A percentile compares a stretch with the other conserved stretches of the same genome.
Evolutionary conservation across 2,329 filamentous ascomycete genomes (phyloP).

Genomic region (Exophiala aquamarina): DNA sequence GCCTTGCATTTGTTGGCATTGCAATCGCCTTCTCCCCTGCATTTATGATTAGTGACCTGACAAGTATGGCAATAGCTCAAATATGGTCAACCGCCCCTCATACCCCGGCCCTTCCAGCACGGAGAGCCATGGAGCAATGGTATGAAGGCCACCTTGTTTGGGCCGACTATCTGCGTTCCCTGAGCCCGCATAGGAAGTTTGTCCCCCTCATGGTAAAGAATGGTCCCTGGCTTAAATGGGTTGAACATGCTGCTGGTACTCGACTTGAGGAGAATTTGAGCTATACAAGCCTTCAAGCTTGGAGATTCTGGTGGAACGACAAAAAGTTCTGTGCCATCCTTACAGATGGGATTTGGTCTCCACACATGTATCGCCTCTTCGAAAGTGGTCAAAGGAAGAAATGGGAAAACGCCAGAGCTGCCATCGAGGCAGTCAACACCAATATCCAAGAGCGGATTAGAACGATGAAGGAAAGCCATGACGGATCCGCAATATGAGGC

Average conservation of each 20-base stretch:
- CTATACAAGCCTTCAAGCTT: constrained; percentile 30
- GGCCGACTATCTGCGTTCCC: constrained; percentile 11
- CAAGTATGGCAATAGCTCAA: constrained; percentile 33
- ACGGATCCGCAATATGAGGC: too few species aligned
- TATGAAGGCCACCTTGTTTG: constrained; percentile 22
- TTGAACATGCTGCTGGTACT: constrained; percentile 35
- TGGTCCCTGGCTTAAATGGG: constrained; percentile 30
- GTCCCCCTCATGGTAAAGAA: constrained; percentile 17
- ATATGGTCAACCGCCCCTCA: constrained; percentile 29
- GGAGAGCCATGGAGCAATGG: constrained; percentile 30
- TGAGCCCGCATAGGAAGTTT: constrained; percentile 16
- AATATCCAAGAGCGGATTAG: too few species aligned
- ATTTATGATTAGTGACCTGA: constrained; percentile 32
- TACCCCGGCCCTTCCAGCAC: constrained; percentile 24
- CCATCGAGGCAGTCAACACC: too few species aligned
- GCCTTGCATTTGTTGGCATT: constrained; percentile 34
- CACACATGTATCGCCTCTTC: constrained; percentile 38
- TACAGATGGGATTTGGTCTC: constrained; percentile 34
- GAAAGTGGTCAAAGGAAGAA: constrained; percentile 26
- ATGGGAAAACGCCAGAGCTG: too few species aligned
- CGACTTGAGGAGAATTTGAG: constrained; percentile 34
- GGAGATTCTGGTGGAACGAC: constrained; percentile 38
- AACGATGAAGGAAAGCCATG: too few species aligned
- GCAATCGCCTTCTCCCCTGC: constrained; percentile 24
- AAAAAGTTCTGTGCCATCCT: constrained; percentile 34